A percentile compares a stretch with the other conserved stretches of the same genome.
phyloP scores from a whole-genome alignment of 176 grass and related monocot genomes.

The Microstegium vimineum region DNA sequence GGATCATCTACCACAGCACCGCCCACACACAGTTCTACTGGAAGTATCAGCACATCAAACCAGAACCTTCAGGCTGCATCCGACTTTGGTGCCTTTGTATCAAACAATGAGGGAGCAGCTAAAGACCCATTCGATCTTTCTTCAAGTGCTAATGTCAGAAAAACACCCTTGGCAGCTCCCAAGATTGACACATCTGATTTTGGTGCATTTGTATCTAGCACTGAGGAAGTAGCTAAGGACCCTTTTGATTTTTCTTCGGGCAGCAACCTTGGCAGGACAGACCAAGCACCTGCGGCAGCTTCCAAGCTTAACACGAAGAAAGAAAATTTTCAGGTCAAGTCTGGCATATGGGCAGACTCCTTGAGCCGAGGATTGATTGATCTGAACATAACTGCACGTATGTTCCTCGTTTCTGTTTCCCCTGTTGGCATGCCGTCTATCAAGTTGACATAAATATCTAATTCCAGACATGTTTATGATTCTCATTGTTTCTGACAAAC shows the following conservation, averaged over 20 bases:
- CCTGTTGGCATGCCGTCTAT: not conserved
- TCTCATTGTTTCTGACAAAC: conserved; percentile 14
- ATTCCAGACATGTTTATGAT: conserved; percentile 17
- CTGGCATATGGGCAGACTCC: conserved; percentile 96
- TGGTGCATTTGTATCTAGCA: conserved; percentile 53
- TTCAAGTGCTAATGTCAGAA: conserved; percentile 26
- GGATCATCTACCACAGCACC: conserved; percentile 30
- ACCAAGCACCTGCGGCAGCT: conserved; percentile 27
- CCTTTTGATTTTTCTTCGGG: conserved; percentile 38
- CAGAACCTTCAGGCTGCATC: conserved; percentile 46
- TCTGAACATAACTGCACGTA: conserved; percentile 91
- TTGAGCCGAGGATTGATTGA: conserved; percentile 93
- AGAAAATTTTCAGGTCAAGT: conserved; percentile 85
- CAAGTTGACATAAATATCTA: not conserved
- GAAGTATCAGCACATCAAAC: conserved; percentile 29
- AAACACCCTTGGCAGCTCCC: conserved; percentile 39
- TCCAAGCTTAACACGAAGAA: conserved; percentile 38
- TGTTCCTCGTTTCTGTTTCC: conserved; percentile 27
- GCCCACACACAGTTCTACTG: conserved; percentile 32
- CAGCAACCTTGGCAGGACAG: conserved; percentile 29
- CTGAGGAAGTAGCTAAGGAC: conserved; percentile 33
- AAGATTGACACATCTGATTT: conserved; percentile 39
- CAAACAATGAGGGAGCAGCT: conserved; percentile 8
- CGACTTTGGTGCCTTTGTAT: conserved; percentile 57
- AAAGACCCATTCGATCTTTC: conserved; percentile 51